Conservation (phyloP, 352 stramenopile genomes). For the Pythium oligandrum region DNA sequence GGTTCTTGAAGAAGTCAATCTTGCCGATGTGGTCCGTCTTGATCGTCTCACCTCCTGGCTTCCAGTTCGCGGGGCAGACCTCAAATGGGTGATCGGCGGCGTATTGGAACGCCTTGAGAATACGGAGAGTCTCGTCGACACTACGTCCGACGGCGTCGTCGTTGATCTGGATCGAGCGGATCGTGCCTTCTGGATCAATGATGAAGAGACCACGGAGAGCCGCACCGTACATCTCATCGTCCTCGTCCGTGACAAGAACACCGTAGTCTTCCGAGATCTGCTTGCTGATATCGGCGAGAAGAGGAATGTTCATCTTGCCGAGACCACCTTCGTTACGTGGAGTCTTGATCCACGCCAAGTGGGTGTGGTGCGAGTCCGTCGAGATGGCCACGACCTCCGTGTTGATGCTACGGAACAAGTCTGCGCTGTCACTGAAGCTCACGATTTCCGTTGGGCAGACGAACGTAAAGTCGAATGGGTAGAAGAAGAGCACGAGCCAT, state of each 20-base stretch:
- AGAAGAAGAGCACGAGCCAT: slow-evolving; percentile 87
- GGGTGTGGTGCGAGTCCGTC: slow-evolving; percentile 81
- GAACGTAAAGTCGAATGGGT: slow-evolving; percentile 86
- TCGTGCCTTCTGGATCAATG: slow-evolving; percentile 79
- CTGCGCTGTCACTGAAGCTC: slow-evolving; percentile 71
- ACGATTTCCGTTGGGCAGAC: slow-evolving; percentile 84
- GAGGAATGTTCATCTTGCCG: slow-evolving; percentile 81
- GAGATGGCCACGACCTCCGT: slow-evolving; percentile 76
- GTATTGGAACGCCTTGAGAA: slow-evolving; percentile 87
- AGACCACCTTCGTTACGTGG: slow-evolving; percentile 70
- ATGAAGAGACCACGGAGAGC: slow-evolving; percentile 79
- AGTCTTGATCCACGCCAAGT: slow-evolving; percentile 81
- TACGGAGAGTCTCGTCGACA: slow-evolving; percentile 77
- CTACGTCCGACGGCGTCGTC: slow-evolving; percentile 78
- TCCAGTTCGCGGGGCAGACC: slow-evolving; percentile 85
- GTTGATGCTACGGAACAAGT: slow-evolving; percentile 74
- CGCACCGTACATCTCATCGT: slow-evolving; percentile 74
- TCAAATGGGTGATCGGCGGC: slow-evolving; percentile 67
- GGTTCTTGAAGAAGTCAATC: slow-evolving; percentile 80
- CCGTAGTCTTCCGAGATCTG: slow-evolving; percentile 82
- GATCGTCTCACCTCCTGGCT: slow-evolving; percentile 75
- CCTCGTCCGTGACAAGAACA: slow-evolving; percentile 77
- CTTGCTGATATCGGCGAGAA: slow-evolving; percentile 81
- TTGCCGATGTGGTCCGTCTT: slow-evolving; percentile 81
- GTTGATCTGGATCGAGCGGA: slow-evolving; percentile 85